phyloP scores from a whole-genome alignment of 176 grass and related monocot species.

The Neostapfia colusana region DNA sequence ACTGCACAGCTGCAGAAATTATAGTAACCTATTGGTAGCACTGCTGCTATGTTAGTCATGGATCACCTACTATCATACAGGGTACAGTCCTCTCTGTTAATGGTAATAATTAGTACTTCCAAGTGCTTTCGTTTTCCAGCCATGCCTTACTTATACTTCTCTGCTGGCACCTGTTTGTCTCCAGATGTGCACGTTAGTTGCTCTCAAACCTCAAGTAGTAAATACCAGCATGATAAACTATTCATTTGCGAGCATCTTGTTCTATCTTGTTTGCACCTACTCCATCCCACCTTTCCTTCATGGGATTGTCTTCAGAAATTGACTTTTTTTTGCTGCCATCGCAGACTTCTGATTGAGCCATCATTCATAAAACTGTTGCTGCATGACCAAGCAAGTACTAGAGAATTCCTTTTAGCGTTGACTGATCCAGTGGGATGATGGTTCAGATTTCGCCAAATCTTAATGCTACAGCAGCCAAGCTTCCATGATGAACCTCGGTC shows the following conservation, averaged over 20 bases:
- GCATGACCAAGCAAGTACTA: not conserved
- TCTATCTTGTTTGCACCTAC: not conserved
- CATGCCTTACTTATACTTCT: not conserved
- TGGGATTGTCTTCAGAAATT: not conserved
- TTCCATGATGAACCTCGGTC: not conserved
- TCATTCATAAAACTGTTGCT: not conserved
- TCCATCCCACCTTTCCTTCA: not conserved
- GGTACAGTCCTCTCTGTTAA: not conserved
- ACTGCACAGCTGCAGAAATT: not conserved
- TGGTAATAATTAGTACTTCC: not conserved
- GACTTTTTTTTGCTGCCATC: not conserved
- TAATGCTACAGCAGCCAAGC: not conserved
- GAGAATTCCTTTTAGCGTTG: not conserved
- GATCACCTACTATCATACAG: not conserved
- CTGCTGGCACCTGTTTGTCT: not conserved
- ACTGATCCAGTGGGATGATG: no score
- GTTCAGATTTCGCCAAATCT: not conserved
- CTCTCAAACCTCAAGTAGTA: not conserved
- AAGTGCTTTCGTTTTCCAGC: not conserved
- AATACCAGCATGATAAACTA: slow-evolving; percentile 5
- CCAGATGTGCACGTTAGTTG: not conserved
- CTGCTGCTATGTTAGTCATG: not conserved
- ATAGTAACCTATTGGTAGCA: not conserved
- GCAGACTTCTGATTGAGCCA: not conserved
- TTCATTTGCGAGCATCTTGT: not conserved